Evolutionary conservation across 495 filamentous ascomycete genomes (phyloP).

Genomic region (Hypoxylon subgilvum): DNA sequence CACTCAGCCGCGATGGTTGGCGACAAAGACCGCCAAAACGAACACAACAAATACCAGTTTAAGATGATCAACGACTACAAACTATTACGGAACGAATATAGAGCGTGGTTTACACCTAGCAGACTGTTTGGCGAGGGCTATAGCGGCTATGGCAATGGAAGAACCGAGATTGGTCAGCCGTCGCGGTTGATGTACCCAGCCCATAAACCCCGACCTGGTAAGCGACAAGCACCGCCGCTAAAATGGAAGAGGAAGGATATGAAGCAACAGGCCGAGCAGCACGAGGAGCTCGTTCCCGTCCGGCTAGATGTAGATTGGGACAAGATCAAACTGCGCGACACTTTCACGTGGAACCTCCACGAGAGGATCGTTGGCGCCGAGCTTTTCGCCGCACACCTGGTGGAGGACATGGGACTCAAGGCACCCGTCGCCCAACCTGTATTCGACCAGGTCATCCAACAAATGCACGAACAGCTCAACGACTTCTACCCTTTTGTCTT

Average conservation of each 20-base stretch:
- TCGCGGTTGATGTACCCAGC: constrained; percentile 73
- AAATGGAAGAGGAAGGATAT: constrained; percentile 77
- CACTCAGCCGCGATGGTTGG: constrained; percentile 68
- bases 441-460: constrained; percentile 75
- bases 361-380: constrained; percentile 80
- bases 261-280: constrained; percentile 81
- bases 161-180: constrained; percentile 66
- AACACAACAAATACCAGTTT: constrained; percentile 47
- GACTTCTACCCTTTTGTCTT: constrained; percentile 92
- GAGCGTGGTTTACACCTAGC: constrained; percentile 52
- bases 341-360: constrained; percentile 98
- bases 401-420: constrained; percentile 85
- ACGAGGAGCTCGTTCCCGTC: constrained; percentile 89
- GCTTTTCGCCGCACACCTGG: constrained; percentile 82
- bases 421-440: constrained; percentile 70
- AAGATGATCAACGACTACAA: constrained; percentile 57
- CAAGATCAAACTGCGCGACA: constrained; percentile 93
- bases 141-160: constrained; percentile 84
- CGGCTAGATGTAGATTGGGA: constrained; percentile 94
- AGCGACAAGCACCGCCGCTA: constrained; percentile 71
- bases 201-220: constrained; percentile 73
- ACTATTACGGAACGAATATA: constrained; percentile 55
- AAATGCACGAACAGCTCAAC: constrained; percentile 85
- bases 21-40: constrained; percentile 46
- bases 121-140: constrained; percentile 77